Evolutionary conservation across 2,329 filamentous ascomycete species (phyloP).

Genomic region (Cercospora zeina): DNA sequence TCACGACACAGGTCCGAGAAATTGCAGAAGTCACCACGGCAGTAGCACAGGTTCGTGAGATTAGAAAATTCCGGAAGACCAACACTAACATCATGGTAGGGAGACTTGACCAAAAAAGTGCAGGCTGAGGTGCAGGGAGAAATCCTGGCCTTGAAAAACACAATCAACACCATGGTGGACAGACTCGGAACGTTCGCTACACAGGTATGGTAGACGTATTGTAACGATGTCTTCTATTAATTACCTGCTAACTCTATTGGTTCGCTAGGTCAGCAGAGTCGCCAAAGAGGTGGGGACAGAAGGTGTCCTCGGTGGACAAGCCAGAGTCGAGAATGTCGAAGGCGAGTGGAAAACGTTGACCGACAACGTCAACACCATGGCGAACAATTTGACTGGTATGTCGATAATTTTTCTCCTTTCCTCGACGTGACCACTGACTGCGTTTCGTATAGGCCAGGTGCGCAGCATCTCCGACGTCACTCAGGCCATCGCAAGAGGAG

Average conservation of each 20-base stretch:
- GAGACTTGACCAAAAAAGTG: slow-evolving; percentile 55
- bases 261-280: slow-evolving; percentile 60
- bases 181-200: slow-evolving; percentile 64
- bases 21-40: slow-evolving; percentile 57
- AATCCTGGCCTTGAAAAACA: slow-evolving; percentile 73
- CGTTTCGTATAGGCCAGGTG: slow-evolving; percentile 56
- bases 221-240: background rate
- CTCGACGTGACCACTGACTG: background rate
- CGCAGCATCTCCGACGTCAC: slow-evolving; percentile 92
- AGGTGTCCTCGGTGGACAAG: slow-evolving; percentile 64
- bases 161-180: slow-evolving; percentile 70
- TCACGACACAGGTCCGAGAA: slow-evolving; percentile 55
- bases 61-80: no score
- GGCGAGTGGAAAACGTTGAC: slow-evolving; percentile 68
- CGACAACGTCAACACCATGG: slow-evolving; percentile 68
- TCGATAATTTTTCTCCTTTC: background rate
- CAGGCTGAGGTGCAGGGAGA: slow-evolving; percentile 55
- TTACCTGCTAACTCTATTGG: background rate
- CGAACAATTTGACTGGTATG: slow-evolving; percentile 58
- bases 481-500: slow-evolving; percentile 90
- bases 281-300: slow-evolving; percentile 65
- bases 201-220: slow-evolving; percentile 31
- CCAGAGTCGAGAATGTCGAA: slow-evolving; percentile 64
- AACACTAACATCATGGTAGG: slow-evolving; percentile 25
- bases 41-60: slow-evolving; percentile 44